phyloP scores from a whole-genome alignment of 257 asterid genomes.

The Plantago ovata region DNA sequence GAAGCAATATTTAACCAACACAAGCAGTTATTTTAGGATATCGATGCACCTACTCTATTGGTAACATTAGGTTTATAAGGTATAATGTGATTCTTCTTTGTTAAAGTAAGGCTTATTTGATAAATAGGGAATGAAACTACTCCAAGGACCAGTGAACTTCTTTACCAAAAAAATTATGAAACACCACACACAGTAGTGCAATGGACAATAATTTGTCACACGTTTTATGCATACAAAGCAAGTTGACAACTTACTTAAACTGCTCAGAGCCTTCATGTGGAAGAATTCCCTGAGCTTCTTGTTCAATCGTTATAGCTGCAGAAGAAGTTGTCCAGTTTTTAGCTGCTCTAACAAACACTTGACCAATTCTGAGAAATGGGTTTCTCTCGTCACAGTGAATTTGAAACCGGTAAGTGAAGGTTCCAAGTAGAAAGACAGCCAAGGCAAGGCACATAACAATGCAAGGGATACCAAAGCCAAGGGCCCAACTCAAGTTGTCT shows the following conservation, averaged over 20 bases:
- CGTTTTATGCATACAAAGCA: too few species aligned
- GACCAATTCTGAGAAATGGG: conserved; percentile 52
- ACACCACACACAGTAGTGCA: too few species aligned
- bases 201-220: too few species aligned
- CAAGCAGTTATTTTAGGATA: too few species aligned
- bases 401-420: conserved; percentile 48
- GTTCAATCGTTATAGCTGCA: conserved; percentile 31
- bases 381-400: conserved; percentile 28
- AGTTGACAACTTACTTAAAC: conserved; percentile 35
- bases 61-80: too few species aligned
- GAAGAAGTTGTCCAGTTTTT: conserved; percentile 37
- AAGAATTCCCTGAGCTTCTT: conserved; percentile 34
- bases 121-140: too few species aligned
- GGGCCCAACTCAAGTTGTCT: conserved; percentile 69
- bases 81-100: too few species aligned
- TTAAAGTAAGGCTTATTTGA: too few species aligned
- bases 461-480: conserved; percentile 77
- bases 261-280: conserved; percentile 41
- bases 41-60: too few species aligned
- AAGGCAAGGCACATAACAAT: conserved; percentile 52
- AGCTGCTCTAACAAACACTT: conserved; percentile 43
- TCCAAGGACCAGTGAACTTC: too few species aligned
- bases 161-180: too few species aligned
- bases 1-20: too few species aligned
- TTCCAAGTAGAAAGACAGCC: conserved; percentile 44